A percentile compares a stretch with the other conserved stretches of the same genome.
Conservation (phyloP, 2,329 filamentous ascomycete genomes). For the Fusarium sarcochroum region DNA sequence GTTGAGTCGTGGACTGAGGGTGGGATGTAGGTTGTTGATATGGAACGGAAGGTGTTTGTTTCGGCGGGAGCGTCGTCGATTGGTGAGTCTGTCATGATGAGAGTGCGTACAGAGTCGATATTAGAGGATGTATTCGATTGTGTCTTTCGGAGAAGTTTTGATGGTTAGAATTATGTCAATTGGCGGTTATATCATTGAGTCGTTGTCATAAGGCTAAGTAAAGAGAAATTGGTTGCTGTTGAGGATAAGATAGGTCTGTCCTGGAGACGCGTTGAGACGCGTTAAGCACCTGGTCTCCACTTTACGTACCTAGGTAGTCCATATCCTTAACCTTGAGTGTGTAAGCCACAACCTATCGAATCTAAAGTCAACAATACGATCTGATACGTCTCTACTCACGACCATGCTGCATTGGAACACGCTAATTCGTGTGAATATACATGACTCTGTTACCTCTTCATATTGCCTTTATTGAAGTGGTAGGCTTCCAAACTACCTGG, state of each 20-base stretch:
- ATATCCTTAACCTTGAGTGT: neutral
- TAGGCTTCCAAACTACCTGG: no score
- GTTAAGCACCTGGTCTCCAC: constrained; percentile 35
- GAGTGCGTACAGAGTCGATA: neutral
- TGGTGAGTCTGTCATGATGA: constrained; percentile 59
- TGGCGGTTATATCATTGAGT: neutral
- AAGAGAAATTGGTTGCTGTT: constrained; percentile 1
- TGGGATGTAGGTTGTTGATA: constrained; percentile 68
- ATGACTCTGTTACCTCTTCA: no score
- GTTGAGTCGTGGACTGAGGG: constrained; percentile 73
- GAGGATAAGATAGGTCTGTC: neutral
- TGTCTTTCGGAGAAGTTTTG: neutral
- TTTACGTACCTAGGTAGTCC: no score
- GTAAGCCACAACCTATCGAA: neutral
- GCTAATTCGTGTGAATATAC: no score
- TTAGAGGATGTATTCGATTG: neutral
- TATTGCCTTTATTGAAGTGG: no score
- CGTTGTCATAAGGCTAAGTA: constrained; percentile 8
- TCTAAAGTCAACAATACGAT: no score
- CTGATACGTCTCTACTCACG: no score
- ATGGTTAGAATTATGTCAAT: neutral
- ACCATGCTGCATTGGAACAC: no score
- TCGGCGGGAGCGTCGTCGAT: constrained; percentile 50
- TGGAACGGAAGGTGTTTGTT: constrained; percentile 16
- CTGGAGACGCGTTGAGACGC: constrained; percentile 41